Evolutionary conservation across 371 early-diverging fungal genomes (phyloP), one percentile per base, ranked within the genome.

Genomic region (Mucor saturninus): DNA sequence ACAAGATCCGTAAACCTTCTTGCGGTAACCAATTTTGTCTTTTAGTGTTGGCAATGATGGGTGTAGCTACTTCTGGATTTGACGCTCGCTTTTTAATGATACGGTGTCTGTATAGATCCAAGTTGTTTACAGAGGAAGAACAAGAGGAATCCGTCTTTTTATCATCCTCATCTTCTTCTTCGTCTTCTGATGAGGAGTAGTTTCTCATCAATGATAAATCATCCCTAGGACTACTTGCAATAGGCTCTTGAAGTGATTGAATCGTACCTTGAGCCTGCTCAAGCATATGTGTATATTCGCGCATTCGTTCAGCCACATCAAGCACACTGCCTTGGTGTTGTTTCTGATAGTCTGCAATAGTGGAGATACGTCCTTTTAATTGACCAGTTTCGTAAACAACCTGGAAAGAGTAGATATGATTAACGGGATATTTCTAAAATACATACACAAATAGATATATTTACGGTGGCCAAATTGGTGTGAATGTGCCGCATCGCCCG

Each of bases 401-500:
- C 79, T 79, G 48, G 39, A 45, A 30, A 32, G n/a, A 14, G 1
- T 10, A 39, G 5, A 13, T 32, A 28, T 30, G 45, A n/a, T 2
- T 28, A 43, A 43, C 21, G 21, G 21, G 21, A 21, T 21, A 0
- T 21, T 21, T 21, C 1, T 21, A 21, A 43, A 43, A n/a, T 1
- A 43, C 13, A 43, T n/a, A n/a, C 13, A 43, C 5, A 43, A 14
- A n/a, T n/a, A 13, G 13, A 13, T 43, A 13, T 43, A 13, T 43
- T 51, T 75, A 85, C 87, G 65, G 71, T 77, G 26, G 82, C 80
- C 32, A 87, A 76, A 59, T 86, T 81, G 5, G 83, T 76, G 54
- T 86, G 80, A 54, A 85, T 81, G 63, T 76, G 67, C 48, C 83
- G 40, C 53, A 45, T 65, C 64, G 49, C 59, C 59, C 59, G 59